Percentiles rank a stretch among this genome's conserved stretches.
Evolutionary conservation across 306 rosid species (phyloP).

Genomic region (Luffa aegyptiaca): DNA sequence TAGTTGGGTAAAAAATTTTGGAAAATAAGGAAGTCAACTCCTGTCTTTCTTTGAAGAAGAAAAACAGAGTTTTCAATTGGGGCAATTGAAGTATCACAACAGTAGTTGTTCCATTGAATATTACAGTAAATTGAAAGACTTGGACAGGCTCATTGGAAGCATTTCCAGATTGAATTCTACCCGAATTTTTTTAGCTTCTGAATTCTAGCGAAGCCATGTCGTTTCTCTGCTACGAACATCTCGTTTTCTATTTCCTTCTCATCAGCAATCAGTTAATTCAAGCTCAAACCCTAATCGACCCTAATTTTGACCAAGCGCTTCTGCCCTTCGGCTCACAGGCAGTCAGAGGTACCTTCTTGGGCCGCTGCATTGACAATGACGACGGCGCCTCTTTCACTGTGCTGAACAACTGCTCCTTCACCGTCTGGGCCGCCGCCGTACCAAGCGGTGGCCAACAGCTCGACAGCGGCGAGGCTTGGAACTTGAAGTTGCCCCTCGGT

Average conservation of each 20-base stretch:
- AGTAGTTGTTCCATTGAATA: too few relatives aligned
- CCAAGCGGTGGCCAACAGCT: constrained; percentile 22
- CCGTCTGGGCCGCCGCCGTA: constrained; percentile 21
- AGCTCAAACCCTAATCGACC: neutral
- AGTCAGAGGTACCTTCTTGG: neutral
- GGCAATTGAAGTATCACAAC: too few relatives aligned
- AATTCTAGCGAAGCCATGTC: too few relatives aligned
- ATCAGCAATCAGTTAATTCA: neutral
- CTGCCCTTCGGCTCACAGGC: neutral
- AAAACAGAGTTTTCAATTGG: too few relatives aligned
- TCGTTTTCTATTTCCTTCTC: neutral
- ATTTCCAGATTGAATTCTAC: too few relatives aligned
- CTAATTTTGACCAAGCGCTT: neutral
- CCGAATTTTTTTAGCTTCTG: too few relatives aligned
- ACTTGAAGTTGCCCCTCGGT: constrained; percentile 6
- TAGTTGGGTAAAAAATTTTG: too few relatives aligned
- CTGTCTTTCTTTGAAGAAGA: too few relatives aligned
- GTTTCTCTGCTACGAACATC: neutral
- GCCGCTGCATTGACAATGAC: neutral
- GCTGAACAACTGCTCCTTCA: constrained; percentile 14
- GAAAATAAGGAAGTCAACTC: too few relatives aligned
- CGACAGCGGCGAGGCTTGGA: constrained; percentile 8
- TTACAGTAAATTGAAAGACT: too few relatives aligned
- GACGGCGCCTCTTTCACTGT: neutral
- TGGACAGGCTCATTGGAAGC: too few relatives aligned